Conservation (phyloP, 169 alveolate species). For the Plasmodium ovale region DNA sequence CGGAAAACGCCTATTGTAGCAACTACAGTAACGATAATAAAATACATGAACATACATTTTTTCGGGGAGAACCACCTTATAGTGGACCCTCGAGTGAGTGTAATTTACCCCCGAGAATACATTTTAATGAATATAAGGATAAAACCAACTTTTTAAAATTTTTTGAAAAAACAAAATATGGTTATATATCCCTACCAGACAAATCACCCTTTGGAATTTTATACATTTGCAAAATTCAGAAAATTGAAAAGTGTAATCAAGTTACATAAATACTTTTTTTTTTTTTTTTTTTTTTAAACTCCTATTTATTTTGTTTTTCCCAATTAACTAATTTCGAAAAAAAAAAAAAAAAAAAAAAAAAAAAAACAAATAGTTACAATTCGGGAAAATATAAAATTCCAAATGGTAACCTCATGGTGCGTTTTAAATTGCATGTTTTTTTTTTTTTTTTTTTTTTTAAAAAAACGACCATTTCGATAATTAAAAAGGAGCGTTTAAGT, state of each 20-base stretch:
- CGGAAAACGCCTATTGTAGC: no score
- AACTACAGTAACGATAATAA: no score
- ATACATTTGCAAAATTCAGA: constrained; percentile 80
- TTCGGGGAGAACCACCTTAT: no score
- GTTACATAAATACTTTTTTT: background rate
- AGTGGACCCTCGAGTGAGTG: no score
- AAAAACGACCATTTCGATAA: no score
- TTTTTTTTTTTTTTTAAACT: background rate
- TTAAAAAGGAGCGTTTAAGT: no score
- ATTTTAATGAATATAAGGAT: constrained; percentile 9
- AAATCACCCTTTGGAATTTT: constrained; percentile 79
- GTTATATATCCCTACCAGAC: constrained; percentile 84
- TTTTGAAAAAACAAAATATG: constrained; percentile 80
- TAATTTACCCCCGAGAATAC: no score
- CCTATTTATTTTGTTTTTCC: background rate
- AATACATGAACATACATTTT: no score
- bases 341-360: background rate
- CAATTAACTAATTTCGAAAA: no score
- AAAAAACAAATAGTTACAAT: background rate
- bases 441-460: no score
- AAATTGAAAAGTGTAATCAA: constrained; percentile 7
- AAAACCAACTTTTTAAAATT: constrained; percentile 28
- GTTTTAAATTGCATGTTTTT: no score
- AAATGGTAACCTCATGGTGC: no score
- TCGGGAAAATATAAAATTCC: background rate